A percentile compares a stretch with the other conserved stretches of the same genome.
phyloP scores from a whole-genome alignment of 805 yeast genomes.

The Wickerhamomyces queroliae region DNA sequence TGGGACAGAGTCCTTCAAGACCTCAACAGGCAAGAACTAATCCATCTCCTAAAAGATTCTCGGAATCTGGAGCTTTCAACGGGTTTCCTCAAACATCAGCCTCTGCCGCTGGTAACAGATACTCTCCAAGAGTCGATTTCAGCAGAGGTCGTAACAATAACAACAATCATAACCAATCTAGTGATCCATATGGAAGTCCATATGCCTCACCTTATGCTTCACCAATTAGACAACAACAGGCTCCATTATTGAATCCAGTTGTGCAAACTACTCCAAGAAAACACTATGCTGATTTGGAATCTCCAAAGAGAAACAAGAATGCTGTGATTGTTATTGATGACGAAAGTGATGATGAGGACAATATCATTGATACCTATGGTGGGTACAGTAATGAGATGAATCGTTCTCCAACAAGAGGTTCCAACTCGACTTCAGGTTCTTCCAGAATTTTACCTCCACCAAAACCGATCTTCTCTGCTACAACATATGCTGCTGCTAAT shows the following conservation, averaged over 20 bases:
- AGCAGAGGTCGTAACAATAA: conserved; percentile 23
- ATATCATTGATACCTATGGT: conserved; percentile 5
- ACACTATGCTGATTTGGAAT: conserved; percentile 60
- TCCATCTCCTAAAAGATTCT: conserved; percentile 16
- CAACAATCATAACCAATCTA: conserved; percentile 4
- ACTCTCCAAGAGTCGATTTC: conserved; percentile 39
- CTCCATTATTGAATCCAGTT: conserved; percentile 18
- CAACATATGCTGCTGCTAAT: conserved; percentile 56
- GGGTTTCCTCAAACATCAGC: conserved; percentile 12
- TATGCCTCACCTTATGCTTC: conserved; percentile 26
- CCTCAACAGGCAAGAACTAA: conserved; percentile 17
- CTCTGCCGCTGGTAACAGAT: conserved; percentile 19
- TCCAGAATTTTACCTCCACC: conserved; percentile 51
- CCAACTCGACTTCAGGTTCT: conserved; percentile 26
- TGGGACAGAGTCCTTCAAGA: conserved; percentile 11
- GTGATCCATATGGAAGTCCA: conserved; percentile 18
- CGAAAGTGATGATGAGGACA: conserved; percentile 29
- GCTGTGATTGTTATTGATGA: conserved; percentile 43
- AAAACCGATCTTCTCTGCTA: conserved; percentile 59
- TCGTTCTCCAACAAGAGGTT: conserved; percentile 32
- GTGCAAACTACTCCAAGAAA: conserved; percentile 52
- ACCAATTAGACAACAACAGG: not conserved
- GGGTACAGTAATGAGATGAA: conserved; percentile 12
- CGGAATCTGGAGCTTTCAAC: conserved; percentile 6
- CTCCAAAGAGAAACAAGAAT: conserved; percentile 57